Evolutionary conservation across 768 basidiomycete species (phyloP), one percentile per base, ranked within the genome.

Genomic region (Macrolepiota fuliginosa): DNA sequence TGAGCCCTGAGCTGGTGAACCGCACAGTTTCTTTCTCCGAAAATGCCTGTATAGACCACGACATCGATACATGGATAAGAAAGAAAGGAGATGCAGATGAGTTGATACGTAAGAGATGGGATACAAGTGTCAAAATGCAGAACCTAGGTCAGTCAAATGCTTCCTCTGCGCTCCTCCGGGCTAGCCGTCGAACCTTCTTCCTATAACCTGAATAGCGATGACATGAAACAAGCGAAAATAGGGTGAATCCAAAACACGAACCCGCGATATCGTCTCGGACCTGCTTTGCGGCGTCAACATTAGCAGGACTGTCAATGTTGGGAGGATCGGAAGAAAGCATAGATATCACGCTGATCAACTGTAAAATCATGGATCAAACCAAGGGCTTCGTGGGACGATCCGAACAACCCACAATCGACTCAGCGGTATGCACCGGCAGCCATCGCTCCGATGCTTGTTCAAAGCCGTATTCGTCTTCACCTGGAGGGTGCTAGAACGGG

Each of bases 321-420:
- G 96, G 96, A 39, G 81, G 86, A 70, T 98, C 92, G 58, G 93
- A 92, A 15, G 95, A 97, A 45, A 99, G 77, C 6, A 99, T 84
- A 13, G 96, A 98, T 66, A 98, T 98, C 65, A 98, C 96, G 69
- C 93, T 96, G 70, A 99, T 74, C 64, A 98, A 89, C 96, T 99
- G 67, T 15, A 53, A 37, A 45, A 61, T 15, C 19, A 32, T 29
- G 1, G 59, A 36, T 12, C 25, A 24, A 69, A 39, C 64, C 51
- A 62, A 35, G 51, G 29, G 55, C 22, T 37, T 25, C 17, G 29
- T 65, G 62, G 50, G 49, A 45, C 42, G 19, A 45, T 7, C 54
- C 32, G 22, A 29, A 39, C 7, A 11, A 71, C 81, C 71, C 66
- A 98, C 96, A 65, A 99, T 98, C 4, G 94, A 94, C 78, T 98